phyloP scores from a whole-genome alignment of 2,329 filamentous ascomycete species.

The Aureobasidium sp. region DNA sequence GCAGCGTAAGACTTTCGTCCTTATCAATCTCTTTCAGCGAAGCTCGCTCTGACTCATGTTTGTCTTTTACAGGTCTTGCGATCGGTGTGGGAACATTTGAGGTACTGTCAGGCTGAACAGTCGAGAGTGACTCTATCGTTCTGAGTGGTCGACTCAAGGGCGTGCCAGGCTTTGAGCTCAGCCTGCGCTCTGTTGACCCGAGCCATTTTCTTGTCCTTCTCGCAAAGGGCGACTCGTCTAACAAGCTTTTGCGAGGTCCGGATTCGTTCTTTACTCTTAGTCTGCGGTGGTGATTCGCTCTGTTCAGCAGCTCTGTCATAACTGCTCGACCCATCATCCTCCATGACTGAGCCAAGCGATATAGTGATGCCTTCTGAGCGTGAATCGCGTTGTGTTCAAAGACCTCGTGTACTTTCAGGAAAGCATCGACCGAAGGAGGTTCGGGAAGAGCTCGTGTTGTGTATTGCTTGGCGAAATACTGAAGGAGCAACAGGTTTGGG shows the following conservation, averaged over 20 bases:
- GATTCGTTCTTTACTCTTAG: constrained; percentile 5
- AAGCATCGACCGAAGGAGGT: constrained; percentile 31
- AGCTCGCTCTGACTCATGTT: background rate
- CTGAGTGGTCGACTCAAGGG: constrained; percentile 15
- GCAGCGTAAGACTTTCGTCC: constrained; percentile 20
- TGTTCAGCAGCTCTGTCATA: constrained; percentile 39
- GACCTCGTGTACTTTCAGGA: constrained; percentile 29
- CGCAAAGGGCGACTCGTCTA: constrained; percentile 12
- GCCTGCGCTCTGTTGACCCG: background rate
- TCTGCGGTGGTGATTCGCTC: constrained; percentile 16
- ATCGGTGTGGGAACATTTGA: constrained; percentile 49
- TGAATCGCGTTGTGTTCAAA: constrained; percentile 48
- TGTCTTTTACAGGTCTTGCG: constrained; percentile 38
- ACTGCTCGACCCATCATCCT: constrained; percentile 46
- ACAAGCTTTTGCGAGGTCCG: background rate
- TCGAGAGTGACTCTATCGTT: constrained; percentile 7
- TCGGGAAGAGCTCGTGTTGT: constrained; percentile 32
- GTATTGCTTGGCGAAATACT: constrained; percentile 38
- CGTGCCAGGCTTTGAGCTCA: constrained; percentile 17
- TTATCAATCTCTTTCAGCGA: constrained; percentile 16
- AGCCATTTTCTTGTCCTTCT: constrained; percentile 12
- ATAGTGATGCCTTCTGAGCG: constrained; percentile 42
- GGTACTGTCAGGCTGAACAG: constrained; percentile 32
- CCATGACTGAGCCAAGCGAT: constrained; percentile 52
- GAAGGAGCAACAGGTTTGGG: constrained; percentile 30